These are phyloP conservation scores for Chrysopogon serrulatus DNA, from an alignment of 176 grass and related monocot species.

Conservation along the genomic window DNA sequence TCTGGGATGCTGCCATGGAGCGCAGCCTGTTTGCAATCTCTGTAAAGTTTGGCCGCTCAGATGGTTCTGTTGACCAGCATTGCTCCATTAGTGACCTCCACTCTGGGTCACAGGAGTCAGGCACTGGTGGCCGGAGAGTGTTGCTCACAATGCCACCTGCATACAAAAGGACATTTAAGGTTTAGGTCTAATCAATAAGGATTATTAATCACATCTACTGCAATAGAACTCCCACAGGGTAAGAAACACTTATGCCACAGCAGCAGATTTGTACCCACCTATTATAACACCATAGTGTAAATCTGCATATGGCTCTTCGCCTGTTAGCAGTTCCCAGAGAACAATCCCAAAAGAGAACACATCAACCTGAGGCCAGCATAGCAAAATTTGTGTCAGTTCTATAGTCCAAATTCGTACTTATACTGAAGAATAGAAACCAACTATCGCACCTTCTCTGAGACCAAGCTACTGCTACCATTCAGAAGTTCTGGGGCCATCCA, in stretches of 20 bases:
- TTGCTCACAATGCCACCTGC: slow-evolving; percentile 91
- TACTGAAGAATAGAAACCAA: not conserved
- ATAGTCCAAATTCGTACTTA: not conserved
- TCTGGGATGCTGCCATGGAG: slow-evolving; percentile 68
- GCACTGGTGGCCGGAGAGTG: slow-evolving; percentile 72
- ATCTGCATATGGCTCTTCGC: slow-evolving; percentile 92
- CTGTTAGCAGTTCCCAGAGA: slow-evolving; percentile 93
- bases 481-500: slow-evolving; percentile 98
- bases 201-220: not conserved
- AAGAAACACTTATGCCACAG: not conserved
- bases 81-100: slow-evolving; percentile 97
- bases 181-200: not conserved
- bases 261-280: slow-evolving; percentile 46
- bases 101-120: slow-evolving; percentile 74
- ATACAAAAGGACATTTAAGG: not conserved
- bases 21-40: slow-evolving; percentile 69
- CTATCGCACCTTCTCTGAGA: slow-evolving; percentile 75
- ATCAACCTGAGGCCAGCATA: slow-evolving; percentile 63
- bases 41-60: slow-evolving; percentile 69
- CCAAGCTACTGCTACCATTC: slow-evolving; percentile 78
- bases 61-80: slow-evolving; percentile 91
- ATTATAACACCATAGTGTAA: slow-evolving; percentile 97
- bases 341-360: slow-evolving; percentile 99
- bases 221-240: not conserved
- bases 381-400: slow-evolving; percentile 9